phyloP scores from a whole-genome alignment of 1,284 basidiomycete genomes.

The Wolfiporia cocos region DNA sequence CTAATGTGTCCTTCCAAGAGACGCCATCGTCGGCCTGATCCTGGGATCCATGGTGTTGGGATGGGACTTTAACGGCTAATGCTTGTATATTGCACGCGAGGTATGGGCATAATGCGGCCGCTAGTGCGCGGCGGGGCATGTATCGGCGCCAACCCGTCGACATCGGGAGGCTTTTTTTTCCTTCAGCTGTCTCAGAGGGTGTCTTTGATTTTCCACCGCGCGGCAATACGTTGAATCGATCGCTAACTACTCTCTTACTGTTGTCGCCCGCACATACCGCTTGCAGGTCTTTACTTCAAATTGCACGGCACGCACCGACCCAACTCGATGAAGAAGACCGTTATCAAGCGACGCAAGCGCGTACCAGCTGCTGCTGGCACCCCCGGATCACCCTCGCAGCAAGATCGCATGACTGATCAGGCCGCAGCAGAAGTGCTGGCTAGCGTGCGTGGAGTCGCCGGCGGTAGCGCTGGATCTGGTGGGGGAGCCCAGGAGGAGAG shows the following conservation, averaged over 20 bases:
- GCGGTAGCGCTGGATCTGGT: slow-evolving; percentile 25
- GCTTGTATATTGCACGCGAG: slow-evolving; percentile 5
- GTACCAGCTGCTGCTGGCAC: slow-evolving; percentile 70
- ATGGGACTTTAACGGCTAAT: slow-evolving; percentile 7
- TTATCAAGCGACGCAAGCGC: slow-evolving; percentile 96
- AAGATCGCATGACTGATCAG: slow-evolving; percentile 65
- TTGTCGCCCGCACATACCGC: slow-evolving; percentile 2
- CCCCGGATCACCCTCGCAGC: slow-evolving; percentile 23
- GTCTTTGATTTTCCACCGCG: not conserved
- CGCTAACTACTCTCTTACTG: slow-evolving; percentile 4
- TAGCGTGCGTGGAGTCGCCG: slow-evolving; percentile 48
- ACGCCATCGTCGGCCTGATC: not conserved
- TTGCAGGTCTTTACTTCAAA: slow-evolving; percentile 91
- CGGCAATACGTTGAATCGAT: not conserved
- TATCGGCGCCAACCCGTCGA: not conserved
- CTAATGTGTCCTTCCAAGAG: slow-evolving; percentile 1
- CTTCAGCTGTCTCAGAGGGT: not conserved
- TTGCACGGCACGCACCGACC: slow-evolving; percentile 95
- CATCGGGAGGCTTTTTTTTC: not conserved
- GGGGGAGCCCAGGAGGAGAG: slow-evolving; percentile 45
- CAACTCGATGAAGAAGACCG: slow-evolving; percentile 97
- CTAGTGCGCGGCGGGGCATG: not conserved
- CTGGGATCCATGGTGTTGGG: slow-evolving; percentile 8
- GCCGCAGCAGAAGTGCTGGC: slow-evolving; percentile 81
- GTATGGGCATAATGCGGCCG: slow-evolving; percentile 4